Percentiles rank a stretch among this genome's conserved stretches.
These are phyloP conservation scores for Gynostemma pentaphyllum DNA, from an alignment of 306 rosid genomes.

Conservation along the genomic window DNA sequence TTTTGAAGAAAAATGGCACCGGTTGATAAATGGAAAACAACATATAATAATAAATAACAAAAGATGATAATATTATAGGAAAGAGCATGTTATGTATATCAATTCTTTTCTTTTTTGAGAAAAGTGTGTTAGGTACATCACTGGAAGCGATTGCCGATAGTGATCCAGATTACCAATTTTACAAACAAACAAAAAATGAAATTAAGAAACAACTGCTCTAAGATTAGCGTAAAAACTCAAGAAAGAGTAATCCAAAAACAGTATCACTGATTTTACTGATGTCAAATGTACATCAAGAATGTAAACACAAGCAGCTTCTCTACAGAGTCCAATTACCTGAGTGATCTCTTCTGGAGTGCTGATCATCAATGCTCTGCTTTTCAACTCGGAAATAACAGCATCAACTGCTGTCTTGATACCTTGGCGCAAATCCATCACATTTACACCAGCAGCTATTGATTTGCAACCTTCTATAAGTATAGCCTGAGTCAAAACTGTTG, in stretches of 20 bases:
- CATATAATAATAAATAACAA: neutral
- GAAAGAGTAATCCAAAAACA: neutral
- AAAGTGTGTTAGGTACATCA: neutral
- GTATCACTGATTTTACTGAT: neutral
- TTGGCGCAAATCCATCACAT: constrained; percentile 78
- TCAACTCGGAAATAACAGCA: constrained; percentile 70
- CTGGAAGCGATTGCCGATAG: neutral
- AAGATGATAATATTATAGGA: neutral
- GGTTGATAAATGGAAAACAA: neutral
- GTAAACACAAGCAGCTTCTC: constrained; percentile 1
- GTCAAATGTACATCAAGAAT: neutral
- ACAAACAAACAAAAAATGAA: neutral
- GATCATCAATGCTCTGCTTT: constrained; percentile 72
- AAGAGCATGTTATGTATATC: neutral
- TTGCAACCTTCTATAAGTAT: constrained; percentile 86
- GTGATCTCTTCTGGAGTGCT: constrained; percentile 87
- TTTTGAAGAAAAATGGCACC: constrained; percentile 4
- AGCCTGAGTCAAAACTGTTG: constrained; percentile 87
- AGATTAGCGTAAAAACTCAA: neutral
- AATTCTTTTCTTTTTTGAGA: too few species aligned
- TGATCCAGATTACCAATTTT: neutral
- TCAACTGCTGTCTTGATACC: constrained; percentile 87
- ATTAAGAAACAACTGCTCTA: neutral
- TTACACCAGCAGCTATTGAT: constrained; percentile 85
- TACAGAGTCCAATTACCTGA: constrained; percentile 50